A percentile compares a stretch with the other conserved stretches of the same genome.
phyloP scores from a whole-genome alignment of 2,329 filamentous ascomycete genomes.

The Fusarium anthophilum region DNA sequence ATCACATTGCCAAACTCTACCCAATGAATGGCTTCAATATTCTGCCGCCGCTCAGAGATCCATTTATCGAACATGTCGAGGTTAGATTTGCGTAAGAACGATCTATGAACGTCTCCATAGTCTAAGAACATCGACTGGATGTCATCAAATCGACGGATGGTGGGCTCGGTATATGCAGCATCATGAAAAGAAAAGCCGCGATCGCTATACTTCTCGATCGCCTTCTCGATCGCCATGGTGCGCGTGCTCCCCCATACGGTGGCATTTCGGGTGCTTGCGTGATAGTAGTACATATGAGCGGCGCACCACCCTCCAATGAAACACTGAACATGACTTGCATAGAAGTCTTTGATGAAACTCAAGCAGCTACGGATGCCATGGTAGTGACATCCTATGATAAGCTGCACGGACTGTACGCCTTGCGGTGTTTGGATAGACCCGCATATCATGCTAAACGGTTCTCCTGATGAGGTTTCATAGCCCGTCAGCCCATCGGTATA shows the following conservation, averaged over 20 bases:
- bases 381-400: slow-evolving; percentile 14
- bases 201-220: slow-evolving; percentile 3
- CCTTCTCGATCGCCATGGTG: not conserved
- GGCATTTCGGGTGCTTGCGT: not conserved
- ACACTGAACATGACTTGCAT: slow-evolving; percentile 16
- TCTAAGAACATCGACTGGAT: slow-evolving; percentile 4
- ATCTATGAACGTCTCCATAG: slow-evolving; percentile 9
- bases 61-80: not conserved
- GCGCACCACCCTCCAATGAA: slow-evolving; percentile 18
- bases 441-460: slow-evolving; percentile 6
- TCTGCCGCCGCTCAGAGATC: slow-evolving; percentile 1
- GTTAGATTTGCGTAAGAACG: not conserved
- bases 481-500: not conserved
- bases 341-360: slow-evolving; percentile 21
- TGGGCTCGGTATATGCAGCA: not conserved
- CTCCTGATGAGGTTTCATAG: not conserved
- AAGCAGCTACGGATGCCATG: slow-evolving; percentile 2
- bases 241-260: not conserved
- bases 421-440: not conserved
- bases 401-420: not conserved
- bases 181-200: not conserved
- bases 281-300: slow-evolving; percentile 15
- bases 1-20: slow-evolving; percentile 7
- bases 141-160: slow-evolving; percentile 3
- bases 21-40: slow-evolving; percentile 7